These are phyloP conservation scores for Fagus sylvatica DNA, from an alignment of 306 rosid genomes.

Conservation along the genomic window DNA sequence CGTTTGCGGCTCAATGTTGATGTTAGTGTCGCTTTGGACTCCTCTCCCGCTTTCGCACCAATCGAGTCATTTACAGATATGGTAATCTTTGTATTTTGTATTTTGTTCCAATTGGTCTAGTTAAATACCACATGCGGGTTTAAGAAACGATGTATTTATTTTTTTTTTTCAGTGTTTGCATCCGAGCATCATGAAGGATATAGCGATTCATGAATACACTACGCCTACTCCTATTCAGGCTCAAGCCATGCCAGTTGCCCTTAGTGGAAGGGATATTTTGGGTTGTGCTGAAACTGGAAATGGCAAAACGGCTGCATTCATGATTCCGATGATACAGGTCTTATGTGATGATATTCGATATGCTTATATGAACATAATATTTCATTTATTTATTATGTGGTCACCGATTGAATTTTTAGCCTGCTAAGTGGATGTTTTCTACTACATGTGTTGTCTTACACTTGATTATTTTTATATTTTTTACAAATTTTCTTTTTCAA, in stretches of 20 bases:
- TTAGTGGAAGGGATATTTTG: constrained; percentile 74
- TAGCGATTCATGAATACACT: constrained; percentile 76
- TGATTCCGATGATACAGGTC: constrained; percentile 90
- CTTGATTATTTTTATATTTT: constrained; percentile 9
- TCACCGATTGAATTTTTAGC: not conserved
- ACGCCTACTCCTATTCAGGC: constrained; percentile 89
- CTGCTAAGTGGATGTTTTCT: constrained; percentile 8
- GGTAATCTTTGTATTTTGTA: constrained; percentile 38
- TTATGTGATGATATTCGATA: constrained; percentile 13
- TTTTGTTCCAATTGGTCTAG: not conserved
- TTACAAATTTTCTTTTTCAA: not conserved
- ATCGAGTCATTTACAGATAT: constrained; percentile 77
- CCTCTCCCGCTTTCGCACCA: constrained; percentile 73
- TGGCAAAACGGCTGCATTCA: constrained; percentile 87
- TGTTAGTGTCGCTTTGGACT: constrained; percentile 55
- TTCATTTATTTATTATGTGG: constrained; percentile 16
- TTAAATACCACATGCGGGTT: not conserved
- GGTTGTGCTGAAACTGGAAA: constrained; percentile 96
- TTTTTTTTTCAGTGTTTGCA: constrained; percentile 57
- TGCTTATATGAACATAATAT: constrained; percentile 17
- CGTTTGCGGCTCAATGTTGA: constrained; percentile 71
- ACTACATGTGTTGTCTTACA: constrained; percentile 3
- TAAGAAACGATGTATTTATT: not conserved
- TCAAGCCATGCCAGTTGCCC: constrained; percentile 88
- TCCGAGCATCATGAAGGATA: constrained; percentile 79